Base-by-base conservation (phyloP, 805 yeast species). In the Barnettozyma botsteinii region DNA sequence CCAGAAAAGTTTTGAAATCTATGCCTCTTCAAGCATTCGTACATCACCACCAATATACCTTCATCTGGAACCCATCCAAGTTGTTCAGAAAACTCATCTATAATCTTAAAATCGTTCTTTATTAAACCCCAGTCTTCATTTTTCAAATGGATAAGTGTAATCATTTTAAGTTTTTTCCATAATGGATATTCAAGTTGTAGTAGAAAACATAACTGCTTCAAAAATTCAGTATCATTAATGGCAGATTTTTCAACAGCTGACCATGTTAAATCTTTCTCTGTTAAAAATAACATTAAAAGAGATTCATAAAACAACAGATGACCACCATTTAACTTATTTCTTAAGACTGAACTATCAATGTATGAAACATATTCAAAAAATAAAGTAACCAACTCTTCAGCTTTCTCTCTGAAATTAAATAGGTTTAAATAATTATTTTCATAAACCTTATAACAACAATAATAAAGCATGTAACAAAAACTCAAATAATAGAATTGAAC, bases 1-100 rank as follows among this genome's bases (percentile, higher is more conserved):
- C 41, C 40, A 3, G 41, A 37, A 18, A 51, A 49, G 26, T 49
- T 48, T 2, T 44, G 41, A 22, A 55, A 55, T 35, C 40, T 48
- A 33, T 50, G 48, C 6, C 26, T 33, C 34, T 49, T 54, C 33
- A 55, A 30, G 20, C 46, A 29, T 12, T 54, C 54, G 33, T 41
- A 55, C 47, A 55, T 29, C 14, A 24, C 13, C 8, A 42, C 31
- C 11, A 55, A 17, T 1, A 43, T 32, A 4, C 36, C 37, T 25
- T 46, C 56, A 23, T 45, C 46, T 8, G 48, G 13, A 4, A 20
- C n/a, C 55, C 57, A 51, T 2, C 29, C 30, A 4, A 43, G 28
- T 4, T 21, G 29, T 4, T 15, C 9, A 7, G 26, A 42, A 8
- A 52, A 14, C 8, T 32, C 43, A 14, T 45, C 33, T 10, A 52